Conservation (phyloP, 768 basidiomycete genomes). For the Amanita fuliginea region DNA sequence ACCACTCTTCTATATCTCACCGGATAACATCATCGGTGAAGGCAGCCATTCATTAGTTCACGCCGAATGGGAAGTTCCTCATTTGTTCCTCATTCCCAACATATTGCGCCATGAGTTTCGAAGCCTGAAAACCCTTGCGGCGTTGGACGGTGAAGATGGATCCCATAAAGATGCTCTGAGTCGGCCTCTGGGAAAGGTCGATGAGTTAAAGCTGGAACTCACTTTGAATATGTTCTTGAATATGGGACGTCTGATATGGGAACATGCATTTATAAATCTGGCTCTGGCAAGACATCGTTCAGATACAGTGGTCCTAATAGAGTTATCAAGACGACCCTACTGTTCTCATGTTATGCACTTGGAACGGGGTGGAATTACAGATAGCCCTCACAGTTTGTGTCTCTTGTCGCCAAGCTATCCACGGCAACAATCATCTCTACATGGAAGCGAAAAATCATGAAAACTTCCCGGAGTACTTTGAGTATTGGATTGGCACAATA, state of each 20-base stretch:
- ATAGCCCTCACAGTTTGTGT: slow-evolving; percentile 20
- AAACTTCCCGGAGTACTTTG: slow-evolving; percentile 29
- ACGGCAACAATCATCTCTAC: slow-evolving; percentile 23
- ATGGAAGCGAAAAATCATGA: slow-evolving; percentile 34
- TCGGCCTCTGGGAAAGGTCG: slow-evolving; percentile 2
- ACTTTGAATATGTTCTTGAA: not conserved
- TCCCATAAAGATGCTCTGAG: slow-evolving; percentile 7
- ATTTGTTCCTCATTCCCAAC: slow-evolving; percentile 21
- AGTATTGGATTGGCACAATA: slow-evolving; percentile 40
- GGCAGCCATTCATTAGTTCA: slow-evolving; percentile 46
- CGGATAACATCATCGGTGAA: slow-evolving; percentile 20
- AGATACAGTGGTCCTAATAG: slow-evolving; percentile 17
- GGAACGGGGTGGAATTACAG: not conserved
- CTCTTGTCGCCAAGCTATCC: slow-evolving; percentile 36
- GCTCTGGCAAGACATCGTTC: not conserved
- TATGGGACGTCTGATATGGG: too few relatives aligned
- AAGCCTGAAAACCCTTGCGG: slow-evolving; percentile 15
- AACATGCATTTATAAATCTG: not conserved
- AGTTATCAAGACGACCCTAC: slow-evolving; percentile 16
- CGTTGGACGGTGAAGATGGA: slow-evolving; percentile 16
- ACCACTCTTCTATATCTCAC: slow-evolving; percentile 30
- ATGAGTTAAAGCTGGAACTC: not conserved
- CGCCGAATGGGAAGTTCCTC: slow-evolving; percentile 43
- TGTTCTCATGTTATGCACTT: slow-evolving; percentile 18
- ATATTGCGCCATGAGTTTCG: slow-evolving; percentile 20